These are phyloP conservation scores for Helotiales sp. DNA, from an alignment of 2,329 filamentous ascomycete species.

Conservation along the genomic window DNA sequence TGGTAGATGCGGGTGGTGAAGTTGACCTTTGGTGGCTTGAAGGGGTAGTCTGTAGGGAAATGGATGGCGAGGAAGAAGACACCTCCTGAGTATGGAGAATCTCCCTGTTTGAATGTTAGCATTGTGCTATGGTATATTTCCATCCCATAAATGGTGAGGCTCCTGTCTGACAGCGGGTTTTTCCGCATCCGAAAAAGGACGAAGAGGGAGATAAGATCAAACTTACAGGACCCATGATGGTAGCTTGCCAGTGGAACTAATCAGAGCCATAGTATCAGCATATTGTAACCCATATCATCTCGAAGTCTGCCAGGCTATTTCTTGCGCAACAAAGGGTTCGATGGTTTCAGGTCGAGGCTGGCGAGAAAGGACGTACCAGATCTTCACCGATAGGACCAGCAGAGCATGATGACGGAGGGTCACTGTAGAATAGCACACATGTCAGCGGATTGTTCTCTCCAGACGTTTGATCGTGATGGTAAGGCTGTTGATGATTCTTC, in stretches of 20 bases:
- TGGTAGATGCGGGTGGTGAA: conserved; percentile 99
- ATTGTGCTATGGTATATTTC: conserved; percentile 3
- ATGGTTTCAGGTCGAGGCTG: conserved; percentile 24
- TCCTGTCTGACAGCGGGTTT: conserved; percentile 12
- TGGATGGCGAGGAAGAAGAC: conserved; percentile 99
- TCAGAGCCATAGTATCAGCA: conserved; percentile 35
- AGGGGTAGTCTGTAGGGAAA: conserved; percentile 99
- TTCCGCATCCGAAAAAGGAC: conserved; percentile 11
- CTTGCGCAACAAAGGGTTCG: conserved; percentile 22
- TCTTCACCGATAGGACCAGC: conserved; percentile 96
- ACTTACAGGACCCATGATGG: conserved; percentile 98
- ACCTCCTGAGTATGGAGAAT: conserved; percentile 96
- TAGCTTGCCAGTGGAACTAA: conserved; percentile 99
- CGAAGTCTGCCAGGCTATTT: conserved; percentile 16
- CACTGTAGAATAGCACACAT: conserved; percentile 54
- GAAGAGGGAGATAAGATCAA: conserved; percentile 28
- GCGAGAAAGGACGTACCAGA: conserved; percentile 68
- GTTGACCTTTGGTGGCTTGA: conserved; percentile 99
- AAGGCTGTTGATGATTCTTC: conserved; percentile 36
- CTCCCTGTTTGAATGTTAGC: conserved; percentile 57
- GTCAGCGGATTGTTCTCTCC: conserved; percentile 22
- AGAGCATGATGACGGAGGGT: conserved; percentile 98
- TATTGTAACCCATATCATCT: conserved; percentile 8
- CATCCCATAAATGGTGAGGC: conserved; percentile 18
- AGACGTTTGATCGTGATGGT: conserved; percentile 9